phyloP scores from a whole-genome alignment of 2,329 filamentous ascomycete genomes.

The Triangularia verruculosa region DNA sequence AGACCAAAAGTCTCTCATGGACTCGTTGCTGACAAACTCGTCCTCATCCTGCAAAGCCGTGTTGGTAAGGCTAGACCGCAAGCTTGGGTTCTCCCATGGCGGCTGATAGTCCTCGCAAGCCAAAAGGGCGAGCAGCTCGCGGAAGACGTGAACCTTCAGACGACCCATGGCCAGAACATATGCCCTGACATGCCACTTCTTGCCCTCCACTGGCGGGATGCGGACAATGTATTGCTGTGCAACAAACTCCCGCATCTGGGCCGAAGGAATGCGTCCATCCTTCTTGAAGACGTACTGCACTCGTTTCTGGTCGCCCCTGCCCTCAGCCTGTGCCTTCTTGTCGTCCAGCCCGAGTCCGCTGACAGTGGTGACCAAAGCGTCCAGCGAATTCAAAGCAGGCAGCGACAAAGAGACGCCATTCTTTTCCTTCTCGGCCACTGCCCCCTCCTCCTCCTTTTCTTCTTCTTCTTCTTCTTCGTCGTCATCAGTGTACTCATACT shows the following conservation, averaged over 20 bases:
- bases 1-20: slow-evolving; percentile 38
- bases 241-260: slow-evolving; percentile 39
- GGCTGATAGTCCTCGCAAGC: slow-evolving; percentile 36
- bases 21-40: slow-evolving; percentile 32
- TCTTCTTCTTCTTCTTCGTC: slow-evolving; percentile 30
- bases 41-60: slow-evolving; percentile 38
- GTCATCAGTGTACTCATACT: slow-evolving; percentile 31
- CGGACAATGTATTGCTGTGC: slow-evolving; percentile 38
- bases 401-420: slow-evolving; percentile 24
- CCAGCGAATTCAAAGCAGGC: slow-evolving; percentile 32
- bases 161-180: slow-evolving; percentile 38
- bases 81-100: slow-evolving; percentile 36
- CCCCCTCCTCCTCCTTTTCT: slow-evolving; percentile 14
- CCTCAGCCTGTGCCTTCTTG: background rate
- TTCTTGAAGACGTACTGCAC: slow-evolving; percentile 31
- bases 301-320: slow-evolving; percentile 18
- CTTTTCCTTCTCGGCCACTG: slow-evolving; percentile 9
- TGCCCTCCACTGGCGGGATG: slow-evolving; percentile 32
- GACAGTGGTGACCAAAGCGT: slow-evolving; percentile 33
- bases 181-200: slow-evolving; percentile 39
- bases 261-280: slow-evolving; percentile 36
- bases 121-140: slow-evolving; percentile 37
- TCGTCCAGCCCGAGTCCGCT: slow-evolving; percentile 22
- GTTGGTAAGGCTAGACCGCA: slow-evolving; percentile 37
- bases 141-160: slow-evolving; percentile 38